Evolutionary conservation across 2,329 filamentous ascomycete genomes (phyloP), one percentile per base, ranked within the genome.

Genomic region (Xylariaceae sp.): DNA sequence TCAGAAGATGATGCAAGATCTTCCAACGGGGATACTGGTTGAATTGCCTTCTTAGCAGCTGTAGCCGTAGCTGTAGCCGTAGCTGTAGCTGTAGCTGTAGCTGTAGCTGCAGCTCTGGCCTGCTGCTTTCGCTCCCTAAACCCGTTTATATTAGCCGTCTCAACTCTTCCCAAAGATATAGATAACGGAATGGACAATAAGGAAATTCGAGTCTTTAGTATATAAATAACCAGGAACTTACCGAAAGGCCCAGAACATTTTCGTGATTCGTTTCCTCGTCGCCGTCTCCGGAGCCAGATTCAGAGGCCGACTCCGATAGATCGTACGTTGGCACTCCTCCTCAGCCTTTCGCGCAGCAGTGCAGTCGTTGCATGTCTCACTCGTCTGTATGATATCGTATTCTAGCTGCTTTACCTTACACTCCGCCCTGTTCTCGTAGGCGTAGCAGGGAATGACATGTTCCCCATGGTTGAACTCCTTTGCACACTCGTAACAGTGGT

Each of bases 401-500:
- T 11, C 9, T 4, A 49, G 29, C 2, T 19, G 29, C 26, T 9
- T 37, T 11, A 37, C 0, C 8, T 8, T 6, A 27, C 58, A 60
- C 1, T 29, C 4, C 3, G 6, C 8, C 2, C 44, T 46, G 32
- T 27, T 49, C 26, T 53, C 11, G 3, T 8, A 39, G 3, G 47
- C 52, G n/a, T 26, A n/a, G 30, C 60, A 62, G n/a, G 53, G 48
- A 7, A 44, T 32, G 7, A 30, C 51, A 40, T 47, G n/a, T 1
- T 30, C 3, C 26, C 12, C 46, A 19, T 45, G 42, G 39, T 53
- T 35, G 29, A 53, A 62, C 27, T 52, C 46, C 2, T 34, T 32
- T 2, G 53, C 41, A 40, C 60, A 62, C 1, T 55, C 53, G 35
- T 57, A 59, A 39, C 60, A 62, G 31, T 50, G 19, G n/a, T 47